Evolutionary conservation across 176 grass and related monocot species (phyloP).

Genomic region (Thinopyrum elongatum): DNA sequence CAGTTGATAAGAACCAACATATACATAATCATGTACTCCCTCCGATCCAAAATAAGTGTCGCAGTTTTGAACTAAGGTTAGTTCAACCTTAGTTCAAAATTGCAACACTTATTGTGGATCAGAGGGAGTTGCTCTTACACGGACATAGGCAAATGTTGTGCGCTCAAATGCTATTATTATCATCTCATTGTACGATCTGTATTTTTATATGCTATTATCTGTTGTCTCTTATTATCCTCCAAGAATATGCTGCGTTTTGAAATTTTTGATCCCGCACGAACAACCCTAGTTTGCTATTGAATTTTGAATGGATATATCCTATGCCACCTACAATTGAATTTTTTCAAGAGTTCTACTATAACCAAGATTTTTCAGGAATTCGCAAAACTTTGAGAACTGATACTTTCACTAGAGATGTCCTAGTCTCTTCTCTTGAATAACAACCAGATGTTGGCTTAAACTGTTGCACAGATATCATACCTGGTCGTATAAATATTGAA

Average conservation of each 20-base stretch:
- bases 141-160: neutral
- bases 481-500: conserved; percentile 91
- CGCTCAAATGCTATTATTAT: neutral
- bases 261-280: neutral
- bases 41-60: too few species aligned
- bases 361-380: neutral
- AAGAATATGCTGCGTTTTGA: neutral
- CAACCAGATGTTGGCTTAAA: neutral
- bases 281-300: neutral
- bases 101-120: too few species aligned
- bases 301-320: neutral
- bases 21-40: neutral
- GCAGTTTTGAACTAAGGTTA: too few species aligned
- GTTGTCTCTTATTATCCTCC: neutral
- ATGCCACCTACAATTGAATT: neutral
- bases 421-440: neutral
- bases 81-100: too few species aligned
- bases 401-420: neutral
- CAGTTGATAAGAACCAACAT: neutral
- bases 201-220: neutral
- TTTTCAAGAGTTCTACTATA: neutral
- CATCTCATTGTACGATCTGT: neutral
- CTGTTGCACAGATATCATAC: conserved; percentile 25
- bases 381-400: neutral
- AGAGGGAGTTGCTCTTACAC: neutral